A percentile compares a stretch with the other conserved stretches of the same genome.
These are phyloP conservation scores for Metschnikowia koreensis DNA, from an alignment of 805 yeast species.

Conservation along the genomic window DNA sequence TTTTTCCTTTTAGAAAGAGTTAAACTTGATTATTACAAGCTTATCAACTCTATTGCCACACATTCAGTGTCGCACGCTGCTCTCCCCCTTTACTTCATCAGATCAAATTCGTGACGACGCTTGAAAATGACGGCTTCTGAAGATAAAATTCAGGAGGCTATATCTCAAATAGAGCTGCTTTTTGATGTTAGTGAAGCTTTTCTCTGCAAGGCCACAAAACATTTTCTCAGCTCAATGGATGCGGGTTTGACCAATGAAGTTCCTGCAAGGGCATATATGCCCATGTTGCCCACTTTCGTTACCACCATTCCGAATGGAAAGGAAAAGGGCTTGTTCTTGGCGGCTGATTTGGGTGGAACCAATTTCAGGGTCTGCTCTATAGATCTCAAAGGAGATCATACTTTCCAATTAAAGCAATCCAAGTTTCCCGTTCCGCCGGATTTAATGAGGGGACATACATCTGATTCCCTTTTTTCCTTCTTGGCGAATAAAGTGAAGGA, in stretches of 20 bases:
- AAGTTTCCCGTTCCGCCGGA: slow-evolving; percentile 79
- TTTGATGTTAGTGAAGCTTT: slow-evolving; percentile 44
- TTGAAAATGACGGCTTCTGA: neutral
- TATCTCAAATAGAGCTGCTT: slow-evolving; percentile 37
- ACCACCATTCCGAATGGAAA: slow-evolving; percentile 82
- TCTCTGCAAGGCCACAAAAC: slow-evolving; percentile 47
- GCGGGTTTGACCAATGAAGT: slow-evolving; percentile 50
- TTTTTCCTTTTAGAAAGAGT: too few relatives aligned
- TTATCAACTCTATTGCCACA: too few relatives aligned
- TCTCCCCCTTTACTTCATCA: neutral
- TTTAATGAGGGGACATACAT: slow-evolving; percentile 61
- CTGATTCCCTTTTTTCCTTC: slow-evolving; percentile 68
- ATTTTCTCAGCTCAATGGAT: slow-evolving; percentile 61
- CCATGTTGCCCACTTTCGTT: slow-evolving; percentile 93
- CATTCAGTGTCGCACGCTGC: neutral
- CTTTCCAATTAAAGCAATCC: slow-evolving; percentile 72
- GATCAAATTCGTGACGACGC: neutral
- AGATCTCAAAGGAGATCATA: slow-evolving; percentile 68
- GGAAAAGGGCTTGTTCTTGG: slow-evolving; percentile 79
- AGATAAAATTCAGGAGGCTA: slow-evolving; percentile 20
- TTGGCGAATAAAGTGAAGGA: slow-evolving; percentile 67
- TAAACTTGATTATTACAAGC: too few relatives aligned
- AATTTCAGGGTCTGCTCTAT: slow-evolving; percentile 94
- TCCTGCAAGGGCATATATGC: slow-evolving; percentile 47
- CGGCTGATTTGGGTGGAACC: slow-evolving; percentile 96